Evolutionary conservation across 2,329 filamentous ascomycete species (phyloP).

Genomic region (Curvularia sp.): DNA sequence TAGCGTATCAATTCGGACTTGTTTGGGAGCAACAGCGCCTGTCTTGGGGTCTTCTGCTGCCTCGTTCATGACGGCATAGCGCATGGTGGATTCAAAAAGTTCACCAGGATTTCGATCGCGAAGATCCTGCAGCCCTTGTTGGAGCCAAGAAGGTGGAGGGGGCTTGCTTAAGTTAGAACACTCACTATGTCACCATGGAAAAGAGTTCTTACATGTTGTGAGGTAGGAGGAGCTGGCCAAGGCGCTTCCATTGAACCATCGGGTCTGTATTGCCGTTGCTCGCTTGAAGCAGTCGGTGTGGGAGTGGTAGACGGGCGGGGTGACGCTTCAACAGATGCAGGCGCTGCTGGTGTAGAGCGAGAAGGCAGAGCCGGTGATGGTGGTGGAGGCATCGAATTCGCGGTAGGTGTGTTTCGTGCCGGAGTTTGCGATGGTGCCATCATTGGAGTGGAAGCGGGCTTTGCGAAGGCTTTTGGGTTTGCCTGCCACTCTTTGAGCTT

Average conservation of each 20-base stretch:
- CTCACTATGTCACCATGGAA: background rate
- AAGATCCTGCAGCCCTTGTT: conserved; percentile 73
- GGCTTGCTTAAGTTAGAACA: conserved; percentile 64
- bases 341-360: conserved; percentile 39
- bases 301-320: conserved; percentile 48
- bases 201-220: conserved; percentile 66
- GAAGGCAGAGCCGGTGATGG: conserved; percentile 55
- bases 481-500: conserved; percentile 72
- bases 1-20: conserved; percentile 62
- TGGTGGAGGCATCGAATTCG: conserved; percentile 64
- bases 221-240: conserved; percentile 65
- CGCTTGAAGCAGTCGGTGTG: conserved; percentile 43
- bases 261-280: conserved; percentile 47
- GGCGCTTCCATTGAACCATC: conserved; percentile 70
- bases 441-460: conserved; percentile 54
- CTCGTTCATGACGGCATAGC: conserved; percentile 80
- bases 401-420: conserved; percentile 59
- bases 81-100: conserved; percentile 89
- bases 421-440: conserved; percentile 57
- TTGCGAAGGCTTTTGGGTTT: conserved; percentile 57
- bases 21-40: conserved; percentile 56
- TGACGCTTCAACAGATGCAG: conserved; percentile 38
- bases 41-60: conserved; percentile 58
- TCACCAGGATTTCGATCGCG: conserved; percentile 77
- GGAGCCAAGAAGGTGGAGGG: conserved; percentile 85